Evolutionary conservation across 345 rosid genomes (phyloP).

Genomic region (Angophora floribunda): DNA sequence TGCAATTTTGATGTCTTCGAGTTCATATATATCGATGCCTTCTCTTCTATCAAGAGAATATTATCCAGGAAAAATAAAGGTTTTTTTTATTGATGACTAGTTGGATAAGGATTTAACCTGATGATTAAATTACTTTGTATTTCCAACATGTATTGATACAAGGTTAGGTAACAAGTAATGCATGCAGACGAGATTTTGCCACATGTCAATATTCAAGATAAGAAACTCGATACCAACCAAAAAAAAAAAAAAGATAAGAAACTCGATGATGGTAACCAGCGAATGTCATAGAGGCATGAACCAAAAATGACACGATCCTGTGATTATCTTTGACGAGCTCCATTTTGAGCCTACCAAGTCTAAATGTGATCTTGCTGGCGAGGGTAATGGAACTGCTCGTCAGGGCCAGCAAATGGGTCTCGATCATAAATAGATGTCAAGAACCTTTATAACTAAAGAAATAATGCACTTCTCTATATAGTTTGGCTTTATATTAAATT

Average conservation of each 20-base stretch:
- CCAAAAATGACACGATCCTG: neutral
- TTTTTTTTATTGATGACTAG: neutral
- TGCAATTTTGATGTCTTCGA: neutral
- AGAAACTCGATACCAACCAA: too few relatives aligned
- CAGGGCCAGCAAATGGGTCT: neutral
- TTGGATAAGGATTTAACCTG: neutral
- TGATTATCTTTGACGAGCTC: neutral
- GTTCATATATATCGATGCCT: neutral
- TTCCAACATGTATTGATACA: neutral
- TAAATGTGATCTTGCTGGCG: neutral
- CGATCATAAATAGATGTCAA: neutral
- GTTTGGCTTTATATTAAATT: neutral
- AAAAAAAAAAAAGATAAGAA: too few relatives aligned
- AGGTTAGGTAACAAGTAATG: neutral
- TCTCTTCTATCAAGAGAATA: neutral
- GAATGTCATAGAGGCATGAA: neutral
- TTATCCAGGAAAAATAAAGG: neutral
- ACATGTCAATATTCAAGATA: neutral
- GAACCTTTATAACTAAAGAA: neutral
- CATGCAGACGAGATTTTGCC: neutral
- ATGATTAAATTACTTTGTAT: neutral
- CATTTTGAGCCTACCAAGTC: neutral
- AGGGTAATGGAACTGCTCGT: too few relatives aligned
- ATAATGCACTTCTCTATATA: neutral
- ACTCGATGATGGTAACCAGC: neutral